These are phyloP conservation scores for Chrysochromulina parva DNA, from an alignment of 78 protist genomes.

Conservation along the genomic window DNA sequence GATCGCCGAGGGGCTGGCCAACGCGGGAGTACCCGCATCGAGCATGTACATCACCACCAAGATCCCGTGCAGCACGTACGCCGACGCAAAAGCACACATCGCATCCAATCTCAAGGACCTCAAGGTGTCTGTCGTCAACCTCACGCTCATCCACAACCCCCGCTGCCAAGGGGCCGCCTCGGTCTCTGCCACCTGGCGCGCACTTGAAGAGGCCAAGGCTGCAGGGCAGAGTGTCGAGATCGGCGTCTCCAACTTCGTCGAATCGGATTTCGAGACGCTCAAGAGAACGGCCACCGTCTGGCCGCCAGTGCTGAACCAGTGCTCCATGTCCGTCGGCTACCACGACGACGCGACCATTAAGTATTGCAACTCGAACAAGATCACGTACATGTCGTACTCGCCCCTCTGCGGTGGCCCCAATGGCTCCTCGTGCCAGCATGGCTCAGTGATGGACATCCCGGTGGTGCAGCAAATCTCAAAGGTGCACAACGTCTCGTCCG, in stretches of 20 bases:
- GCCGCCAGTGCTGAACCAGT: background rate
- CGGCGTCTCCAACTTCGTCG: background rate
- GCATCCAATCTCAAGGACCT: background rate
- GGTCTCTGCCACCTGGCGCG: background rate
- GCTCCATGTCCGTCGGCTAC: background rate
- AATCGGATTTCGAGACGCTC: background rate
- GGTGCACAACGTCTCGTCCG: background rate
- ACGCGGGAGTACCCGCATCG: background rate
- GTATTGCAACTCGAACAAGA: background rate
- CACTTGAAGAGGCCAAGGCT: background rate
- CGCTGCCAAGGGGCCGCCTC: background rate
- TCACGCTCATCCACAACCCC: background rate
- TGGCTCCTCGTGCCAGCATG: background rate
- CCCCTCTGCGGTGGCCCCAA: background rate
- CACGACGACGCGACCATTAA: background rate
- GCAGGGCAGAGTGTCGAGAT: background rate
- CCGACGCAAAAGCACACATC: background rate
- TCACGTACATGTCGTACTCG: background rate
- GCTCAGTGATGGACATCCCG: background rate
- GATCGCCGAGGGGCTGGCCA: background rate
- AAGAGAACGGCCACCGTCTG: background rate
- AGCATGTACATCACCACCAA: background rate
- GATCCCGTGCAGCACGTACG: background rate
- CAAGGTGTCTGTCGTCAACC: background rate
- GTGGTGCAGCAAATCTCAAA: background rate